Conservation (phyloP, 2,329 filamentous ascomycete species). For the Sporothrix inflata region DNA sequence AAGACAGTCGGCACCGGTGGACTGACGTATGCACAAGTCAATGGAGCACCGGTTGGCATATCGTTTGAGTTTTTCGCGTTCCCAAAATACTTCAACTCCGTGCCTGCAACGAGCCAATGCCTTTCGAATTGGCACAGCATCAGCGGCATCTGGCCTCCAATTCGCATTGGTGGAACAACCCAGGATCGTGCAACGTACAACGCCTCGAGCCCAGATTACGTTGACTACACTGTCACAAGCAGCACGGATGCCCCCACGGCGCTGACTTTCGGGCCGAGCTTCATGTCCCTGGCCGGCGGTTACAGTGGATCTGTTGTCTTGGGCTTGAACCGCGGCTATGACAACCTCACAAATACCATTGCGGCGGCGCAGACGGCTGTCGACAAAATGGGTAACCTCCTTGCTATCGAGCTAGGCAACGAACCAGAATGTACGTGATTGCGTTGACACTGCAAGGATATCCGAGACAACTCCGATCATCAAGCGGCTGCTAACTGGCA, state of each 20-base stretch:
- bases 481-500: too few relatives aligned
- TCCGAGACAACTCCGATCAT: too few relatives aligned
- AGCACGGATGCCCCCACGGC: slow-evolving; percentile 52
- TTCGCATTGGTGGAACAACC: slow-evolving; percentile 62
- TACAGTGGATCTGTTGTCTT: slow-evolving; percentile 56
- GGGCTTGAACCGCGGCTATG: slow-evolving; percentile 57
- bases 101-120: slow-evolving; percentile 55
- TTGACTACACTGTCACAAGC: slow-evolving; percentile 54
- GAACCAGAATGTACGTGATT: slow-evolving; percentile 61
- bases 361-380: slow-evolving; percentile 53
- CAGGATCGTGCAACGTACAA: slow-evolving; percentile 60
- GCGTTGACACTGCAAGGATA: too few relatives aligned
- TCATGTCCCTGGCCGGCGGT: background rate
- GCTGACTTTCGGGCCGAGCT: slow-evolving; percentile 49
- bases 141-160: slow-evolving; percentile 55
- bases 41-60: slow-evolving; percentile 36
- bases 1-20: slow-evolving; percentile 30
- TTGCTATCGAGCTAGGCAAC: slow-evolving; percentile 60
- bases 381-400: slow-evolving; percentile 51
- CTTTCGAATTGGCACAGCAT: slow-evolving; percentile 55
- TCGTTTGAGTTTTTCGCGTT: slow-evolving; percentile 55
- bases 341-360: slow-evolving; percentile 59
- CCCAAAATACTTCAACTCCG: slow-evolving; percentile 57
- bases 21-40: slow-evolving; percentile 33
- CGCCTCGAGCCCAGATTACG: slow-evolving; percentile 48